Evolutionary conservation across 2,329 filamentous ascomycete species (phyloP), one percentile per base, ranked within the genome.

Genomic region (Verticillium nonalfalfae): DNA sequence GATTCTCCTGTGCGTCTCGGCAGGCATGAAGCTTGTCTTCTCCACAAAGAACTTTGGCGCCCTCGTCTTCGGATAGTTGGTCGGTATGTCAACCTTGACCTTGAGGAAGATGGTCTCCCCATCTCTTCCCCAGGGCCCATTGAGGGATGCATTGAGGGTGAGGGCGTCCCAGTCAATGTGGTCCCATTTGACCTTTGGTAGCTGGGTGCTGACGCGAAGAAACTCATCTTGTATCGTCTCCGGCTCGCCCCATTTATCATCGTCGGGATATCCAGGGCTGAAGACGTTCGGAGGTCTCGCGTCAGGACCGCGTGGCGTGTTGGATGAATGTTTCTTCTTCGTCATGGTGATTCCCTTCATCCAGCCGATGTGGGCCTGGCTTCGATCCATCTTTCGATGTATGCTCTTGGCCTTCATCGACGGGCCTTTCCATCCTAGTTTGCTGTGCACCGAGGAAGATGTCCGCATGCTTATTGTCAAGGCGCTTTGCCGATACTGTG

Each of bases 341-440:
- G 80, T 85, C 77, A 88, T 85, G 36, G 82, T 86, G 62, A 89
- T 86, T 5, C 86, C 86, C 68, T 85, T 87, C 83, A 89, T 88
- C 86, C 86, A 89, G 14, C 83, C 85, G 60, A 89, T 85, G 64
- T 88, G 85, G 26, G 82, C 80, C 56, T 82, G 78, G 61, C 76
- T 82, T 40, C 78, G 76, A 61, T 85, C 80, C 33, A 73, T 60
- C 18, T 76, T 69, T 58, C 76, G 80, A 15, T 72, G 72, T 2
- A 73, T 69, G 26, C 76, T 76, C 61, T 81, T 83, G 31, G 81
- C 81, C 67, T 84, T 86, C 84, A 87, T 86, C 1, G 84, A 84
- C 2, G 81, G 81, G 3, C 82, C 79, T 65, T 79, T 78, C 84
- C 83, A 86, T 4, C 73, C 73, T 7, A 75, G 65, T 14, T 73